Evolutionary conservation across 805 yeast genomes (phyloP).

Genomic region (Saccharomyces kudriavzevii): DNA sequence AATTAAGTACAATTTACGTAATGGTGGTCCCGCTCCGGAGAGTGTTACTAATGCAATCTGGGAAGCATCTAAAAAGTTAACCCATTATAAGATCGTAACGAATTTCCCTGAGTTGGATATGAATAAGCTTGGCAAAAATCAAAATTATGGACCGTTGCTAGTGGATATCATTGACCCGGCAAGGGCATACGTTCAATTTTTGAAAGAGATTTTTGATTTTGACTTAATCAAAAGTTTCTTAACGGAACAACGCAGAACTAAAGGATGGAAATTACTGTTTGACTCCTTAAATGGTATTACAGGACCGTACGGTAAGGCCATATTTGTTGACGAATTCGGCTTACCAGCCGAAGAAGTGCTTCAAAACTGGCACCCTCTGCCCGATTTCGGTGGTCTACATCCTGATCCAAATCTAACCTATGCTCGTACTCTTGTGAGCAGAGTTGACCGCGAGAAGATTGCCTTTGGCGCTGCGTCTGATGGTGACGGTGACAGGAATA

Average conservation of each 20-base stretch:
- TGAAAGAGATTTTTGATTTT: constrained; percentile 84
- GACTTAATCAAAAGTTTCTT: constrained; percentile 68
- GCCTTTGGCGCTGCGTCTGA: constrained; percentile 98
- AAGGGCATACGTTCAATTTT: constrained; percentile 63
- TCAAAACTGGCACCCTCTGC: constrained; percentile 72
- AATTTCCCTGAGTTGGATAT: constrained; percentile 63
- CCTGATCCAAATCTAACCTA: constrained; percentile 97
- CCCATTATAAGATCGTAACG: constrained; percentile 49
- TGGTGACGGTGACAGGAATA: constrained; percentile 98
- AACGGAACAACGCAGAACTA: constrained; percentile 36
- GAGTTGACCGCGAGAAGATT: constrained; percentile 73
- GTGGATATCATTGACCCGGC: constrained; percentile 82
- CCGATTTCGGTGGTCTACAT: constrained; percentile 95
- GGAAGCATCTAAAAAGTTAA: constrained; percentile 53
- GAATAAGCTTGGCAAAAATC: constrained; percentile 42
- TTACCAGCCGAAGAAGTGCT: constrained; percentile 53
- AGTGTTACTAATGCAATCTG: constrained; percentile 81
- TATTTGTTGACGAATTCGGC: constrained; percentile 80
- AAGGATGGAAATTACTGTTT: constrained; percentile 66
- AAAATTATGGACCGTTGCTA: constrained; percentile 48
- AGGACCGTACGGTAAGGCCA: constrained; percentile 86
- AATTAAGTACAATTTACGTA: constrained; percentile 86
- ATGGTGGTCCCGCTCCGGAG: constrained; percentile 99
- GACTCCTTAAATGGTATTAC: constrained; percentile 94
- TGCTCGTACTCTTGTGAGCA: constrained; percentile 76